Evolutionary conservation across 805 yeast genomes (phyloP), one percentile per base, ranked within the genome.

Genomic region (Lachancea kluyveri): DNA sequence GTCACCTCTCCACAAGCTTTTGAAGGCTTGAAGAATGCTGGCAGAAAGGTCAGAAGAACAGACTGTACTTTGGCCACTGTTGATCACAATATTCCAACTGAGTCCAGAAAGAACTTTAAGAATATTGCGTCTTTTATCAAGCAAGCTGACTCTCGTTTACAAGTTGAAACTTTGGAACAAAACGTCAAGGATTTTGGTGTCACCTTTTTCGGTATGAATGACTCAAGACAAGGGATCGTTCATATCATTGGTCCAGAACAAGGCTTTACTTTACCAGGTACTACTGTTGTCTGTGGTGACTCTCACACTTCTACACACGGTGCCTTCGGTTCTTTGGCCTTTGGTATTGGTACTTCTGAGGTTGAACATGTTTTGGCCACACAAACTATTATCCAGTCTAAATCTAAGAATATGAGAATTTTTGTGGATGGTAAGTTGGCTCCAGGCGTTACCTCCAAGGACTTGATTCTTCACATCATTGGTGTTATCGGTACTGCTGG

Each of bases 1-100:
- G 99, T 92, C 32, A 92, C 99, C 2, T 90, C 97, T 17, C 98
- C 99, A 21, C 98, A 92, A 64, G 98, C 98, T 8, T 92, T 92
- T 55, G 98, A 92, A 65, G 98, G 98, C 30, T 72, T 92, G 50
- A 73, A 70, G 42, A 81, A 77, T 52, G 95, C 96, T 10, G 84
- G 81, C 28, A 79, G 99, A 68, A 59, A 60, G 37, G 95, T 92
- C 33, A 81, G 98, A 70, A 77, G 98, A 67, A 67, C 70, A 17
- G 96, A 88, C 61, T 84, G 96, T 65, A 86, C 96, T 33, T 70
- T 88, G 46, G 95, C 95, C 31, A 86, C 97, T 1, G 95, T 86
- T 18, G 96, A 90, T 62, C 96, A 92, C 73, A 92, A 92, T 62
- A 92, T 92, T 46, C 99, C 98, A 46, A 92, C 98, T 9, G 74